Conservation (phyloP, 176 grass and related monocot species). For the Phoenix roebelenii region DNA sequence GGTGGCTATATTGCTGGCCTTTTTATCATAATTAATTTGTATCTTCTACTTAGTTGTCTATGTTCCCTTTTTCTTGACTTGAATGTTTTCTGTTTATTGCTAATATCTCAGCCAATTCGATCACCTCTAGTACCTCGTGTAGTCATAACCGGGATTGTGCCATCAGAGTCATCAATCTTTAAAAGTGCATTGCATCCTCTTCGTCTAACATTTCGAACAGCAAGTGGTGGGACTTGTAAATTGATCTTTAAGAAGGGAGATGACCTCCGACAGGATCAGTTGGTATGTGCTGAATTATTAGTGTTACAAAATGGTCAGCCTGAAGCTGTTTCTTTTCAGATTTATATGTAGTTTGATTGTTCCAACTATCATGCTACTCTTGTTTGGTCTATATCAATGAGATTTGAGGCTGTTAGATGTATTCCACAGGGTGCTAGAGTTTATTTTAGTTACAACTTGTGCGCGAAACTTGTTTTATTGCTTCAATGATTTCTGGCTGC, state of each 20-base stretch:
- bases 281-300: slow-evolving; percentile 40
- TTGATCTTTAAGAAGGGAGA: slow-evolving; percentile 93
- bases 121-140: slow-evolving; percentile 57
- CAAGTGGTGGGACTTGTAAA: slow-evolving; percentile 60
- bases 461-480: no score
- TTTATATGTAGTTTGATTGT: no score
- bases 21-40: not conserved
- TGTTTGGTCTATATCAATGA: no score
- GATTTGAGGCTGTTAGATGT: no score
- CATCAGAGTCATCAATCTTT: slow-evolving; percentile 83
- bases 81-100: not conserved
- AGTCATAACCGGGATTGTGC: slow-evolving; percentile 64
- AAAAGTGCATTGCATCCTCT: slow-evolving; percentile 78
- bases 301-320: slow-evolving; percentile 1
- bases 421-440: no score
- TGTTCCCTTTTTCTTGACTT: not conserved
- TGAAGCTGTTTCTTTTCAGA: no score
- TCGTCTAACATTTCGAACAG: slow-evolving; percentile 69
- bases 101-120: slow-evolving; percentile 65
- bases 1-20: not conserved
- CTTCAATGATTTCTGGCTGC: no score
- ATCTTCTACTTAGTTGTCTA: not conserved
- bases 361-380: no score
- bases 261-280: slow-evolving; percentile 91
- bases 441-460: no score